Conservation (phyloP, 2,329 filamentous ascomycete species). For the Colletotrichum spaethianum region DNA sequence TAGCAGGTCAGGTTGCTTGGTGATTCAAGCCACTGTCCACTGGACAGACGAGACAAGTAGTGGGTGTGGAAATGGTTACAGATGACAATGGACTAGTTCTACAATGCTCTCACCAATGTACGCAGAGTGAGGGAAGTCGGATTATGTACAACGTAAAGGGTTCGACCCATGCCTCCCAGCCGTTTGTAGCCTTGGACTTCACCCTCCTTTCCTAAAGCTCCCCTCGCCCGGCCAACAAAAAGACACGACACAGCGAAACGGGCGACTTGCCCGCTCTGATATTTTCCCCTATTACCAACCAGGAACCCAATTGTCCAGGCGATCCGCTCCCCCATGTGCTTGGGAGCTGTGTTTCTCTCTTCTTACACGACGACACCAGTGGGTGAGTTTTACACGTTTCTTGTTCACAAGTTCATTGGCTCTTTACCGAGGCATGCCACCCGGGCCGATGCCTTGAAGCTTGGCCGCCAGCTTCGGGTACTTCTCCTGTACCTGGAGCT, state of each 20-base stretch:
- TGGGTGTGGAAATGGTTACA: constrained; percentile 2
- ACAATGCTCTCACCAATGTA: constrained; percentile 41
- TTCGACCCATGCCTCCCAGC: constrained; percentile 31
- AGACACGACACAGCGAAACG: constrained; percentile 26
- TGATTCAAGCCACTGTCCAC: not conserved
- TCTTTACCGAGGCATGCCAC: constrained; percentile 45
- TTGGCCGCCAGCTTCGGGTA: constrained; percentile 85
- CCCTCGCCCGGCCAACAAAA: constrained; percentile 26
- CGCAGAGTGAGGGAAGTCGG: constrained; percentile 39
- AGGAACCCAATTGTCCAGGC: constrained; percentile 16
- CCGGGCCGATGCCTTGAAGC: constrained; percentile 69
- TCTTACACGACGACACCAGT: constrained; percentile 37
- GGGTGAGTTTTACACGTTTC: constrained; percentile 21
- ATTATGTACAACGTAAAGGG: constrained; percentile 38
- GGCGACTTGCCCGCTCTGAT: constrained; percentile 29
- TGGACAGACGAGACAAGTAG: not conserved
- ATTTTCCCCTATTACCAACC: constrained; percentile 36
- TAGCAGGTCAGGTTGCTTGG: not conserved
- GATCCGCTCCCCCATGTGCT: constrained; percentile 17
- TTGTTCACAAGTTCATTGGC: not conserved
- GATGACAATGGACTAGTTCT: constrained; percentile 37
- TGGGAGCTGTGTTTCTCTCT: constrained; percentile 31
- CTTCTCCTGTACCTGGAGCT: constrained; percentile 91
- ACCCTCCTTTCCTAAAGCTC: constrained; percentile 29
- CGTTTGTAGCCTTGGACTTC: constrained; percentile 27